Percentiles rank a stretch among this genome's conserved stretches.
phyloP scores from a whole-genome alignment of 768 basidiomycete species.

The Suillus brevipes region DNA sequence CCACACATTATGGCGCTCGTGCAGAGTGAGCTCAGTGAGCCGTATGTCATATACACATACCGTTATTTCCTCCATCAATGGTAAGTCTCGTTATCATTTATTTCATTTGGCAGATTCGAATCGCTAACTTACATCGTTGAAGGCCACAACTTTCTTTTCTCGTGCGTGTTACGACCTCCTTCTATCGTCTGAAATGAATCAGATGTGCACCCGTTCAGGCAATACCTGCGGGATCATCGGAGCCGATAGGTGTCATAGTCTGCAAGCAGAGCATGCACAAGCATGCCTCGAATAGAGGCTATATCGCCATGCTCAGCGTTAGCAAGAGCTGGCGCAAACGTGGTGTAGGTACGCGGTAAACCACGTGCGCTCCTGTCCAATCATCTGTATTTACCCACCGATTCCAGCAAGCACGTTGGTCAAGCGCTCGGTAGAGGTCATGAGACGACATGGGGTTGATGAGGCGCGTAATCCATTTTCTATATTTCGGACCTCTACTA shows the following conservation, averaged over 20 bases:
- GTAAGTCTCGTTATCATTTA: slow-evolving; percentile 47
- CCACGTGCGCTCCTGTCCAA: neutral
- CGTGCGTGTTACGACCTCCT: slow-evolving; percentile 36
- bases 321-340: slow-evolving; percentile 80
- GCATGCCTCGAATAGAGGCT: slow-evolving; percentile 78
- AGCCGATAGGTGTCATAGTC: slow-evolving; percentile 88
- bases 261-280: slow-evolving; percentile 95
- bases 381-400: neutral
- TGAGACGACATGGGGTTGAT: slow-evolving; percentile 80
- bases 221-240: slow-evolving; percentile 32
- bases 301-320: slow-evolving; percentile 98
- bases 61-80: slow-evolving; percentile 96
- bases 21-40: slow-evolving; percentile 91
- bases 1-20: slow-evolving; percentile 85
- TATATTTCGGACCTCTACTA: slow-evolving; percentile 5
- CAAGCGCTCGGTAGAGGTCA: slow-evolving; percentile 75
- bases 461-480: slow-evolving; percentile 63
- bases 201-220: slow-evolving; percentile 17
- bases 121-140: neutral
- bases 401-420: slow-evolving; percentile 80
- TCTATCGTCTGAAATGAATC: neutral
- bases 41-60: slow-evolving; percentile 95
- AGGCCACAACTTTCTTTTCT: slow-evolving; percentile 92
- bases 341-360: slow-evolving; percentile 76
- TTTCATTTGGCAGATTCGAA: slow-evolving; percentile 7